A percentile compares a stretch with the other conserved stretches of the same genome.
Evolutionary conservation across 2,329 filamentous ascomycete species (phyloP).

Genomic region (Zelopaecilomyces penicillatus): DNA sequence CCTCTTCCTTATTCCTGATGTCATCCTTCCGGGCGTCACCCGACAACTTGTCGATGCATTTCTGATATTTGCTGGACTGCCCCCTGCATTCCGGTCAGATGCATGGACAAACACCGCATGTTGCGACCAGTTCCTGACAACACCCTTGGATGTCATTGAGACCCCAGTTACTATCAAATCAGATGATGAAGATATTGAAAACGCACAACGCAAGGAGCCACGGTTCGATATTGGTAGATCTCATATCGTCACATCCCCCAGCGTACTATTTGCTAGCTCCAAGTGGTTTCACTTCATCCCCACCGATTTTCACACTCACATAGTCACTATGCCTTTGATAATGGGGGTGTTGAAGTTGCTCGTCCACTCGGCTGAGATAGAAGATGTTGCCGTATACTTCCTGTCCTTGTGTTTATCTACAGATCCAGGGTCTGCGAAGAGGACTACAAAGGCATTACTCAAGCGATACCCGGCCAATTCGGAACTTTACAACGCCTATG

Average conservation of each 20-base stretch:
- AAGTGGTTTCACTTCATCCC: constrained; percentile 38
- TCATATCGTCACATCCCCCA: constrained; percentile 29
- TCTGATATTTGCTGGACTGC: constrained; percentile 57
- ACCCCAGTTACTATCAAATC: neutral
- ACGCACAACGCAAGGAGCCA: constrained; percentile 17
- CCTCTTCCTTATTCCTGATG: constrained; percentile 43
- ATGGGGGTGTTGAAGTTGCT: constrained; percentile 50
- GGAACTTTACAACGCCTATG: constrained; percentile 71
- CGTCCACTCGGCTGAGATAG: constrained; percentile 30
- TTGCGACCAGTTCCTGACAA: constrained; percentile 22
- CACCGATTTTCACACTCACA: constrained; percentile 13
- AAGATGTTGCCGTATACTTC: constrained; percentile 55
- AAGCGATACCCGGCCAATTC: constrained; percentile 57
- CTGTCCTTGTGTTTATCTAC: constrained; percentile 57
- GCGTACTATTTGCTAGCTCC: constrained; percentile 44
- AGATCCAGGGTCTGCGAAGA: constrained; percentile 50
- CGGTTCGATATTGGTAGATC: constrained; percentile 23
- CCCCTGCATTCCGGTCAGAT: constrained; percentile 33
- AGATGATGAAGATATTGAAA: constrained; percentile 12
- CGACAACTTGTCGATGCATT: constrained; percentile 59
- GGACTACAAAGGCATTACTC: constrained; percentile 64
- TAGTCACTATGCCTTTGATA: constrained; percentile 38
- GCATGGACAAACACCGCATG: constrained; percentile 21
- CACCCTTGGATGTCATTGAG: constrained; percentile 2
- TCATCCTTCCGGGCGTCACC: constrained; percentile 25